phyloP scores from a whole-genome alignment of 1,284 basidiomycete genomes.

The Papiliotrema nemorosa region DNA sequence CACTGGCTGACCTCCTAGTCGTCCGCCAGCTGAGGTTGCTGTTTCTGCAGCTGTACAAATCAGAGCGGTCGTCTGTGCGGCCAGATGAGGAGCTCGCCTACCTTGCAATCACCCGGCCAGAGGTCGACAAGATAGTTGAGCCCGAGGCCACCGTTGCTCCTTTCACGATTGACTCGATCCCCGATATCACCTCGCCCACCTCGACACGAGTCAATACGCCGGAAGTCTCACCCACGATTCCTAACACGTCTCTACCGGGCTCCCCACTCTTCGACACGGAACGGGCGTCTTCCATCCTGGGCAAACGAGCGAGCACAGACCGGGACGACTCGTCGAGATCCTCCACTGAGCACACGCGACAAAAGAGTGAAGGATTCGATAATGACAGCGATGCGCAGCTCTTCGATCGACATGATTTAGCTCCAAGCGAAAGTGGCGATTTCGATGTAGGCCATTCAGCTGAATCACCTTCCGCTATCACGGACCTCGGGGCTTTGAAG shows the following conservation, averaged over 20 bases:
- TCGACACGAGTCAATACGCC: slow-evolving; percentile 31
- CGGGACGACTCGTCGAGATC: slow-evolving; percentile 33
- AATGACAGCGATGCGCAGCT: not conserved
- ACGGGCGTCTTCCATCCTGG: slow-evolving; percentile 23
- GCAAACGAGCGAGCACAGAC: slow-evolving; percentile 42
- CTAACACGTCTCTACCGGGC: not conserved
- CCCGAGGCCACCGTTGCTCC: slow-evolving; percentile 6
- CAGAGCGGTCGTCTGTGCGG: slow-evolving; percentile 34
- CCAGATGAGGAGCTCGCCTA: slow-evolving; percentile 47
- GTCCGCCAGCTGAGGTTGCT: slow-evolving; percentile 39
- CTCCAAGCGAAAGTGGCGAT: too few relatives aligned
- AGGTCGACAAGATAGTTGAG: slow-evolving; percentile 29
- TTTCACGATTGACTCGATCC: slow-evolving; percentile 18
- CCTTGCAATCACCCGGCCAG: slow-evolving; percentile 44
- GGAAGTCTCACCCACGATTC: slow-evolving; percentile 10
- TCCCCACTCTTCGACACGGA: slow-evolving; percentile 6
- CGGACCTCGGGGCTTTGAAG: slow-evolving; percentile 19
- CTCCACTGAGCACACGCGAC: slow-evolving; percentile 19
- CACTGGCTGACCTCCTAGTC: slow-evolving; percentile 22
- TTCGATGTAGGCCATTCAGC: not conserved
- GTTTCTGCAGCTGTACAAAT: slow-evolving; percentile 41
- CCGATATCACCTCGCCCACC: slow-evolving; percentile 20
- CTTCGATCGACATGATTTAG: too few relatives aligned
- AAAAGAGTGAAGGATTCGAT: slow-evolving; percentile 14
- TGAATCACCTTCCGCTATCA: slow-evolving; percentile 11